Conservation (phyloP, 441 rosid genomes). For the Omphalea diandra region DNA sequence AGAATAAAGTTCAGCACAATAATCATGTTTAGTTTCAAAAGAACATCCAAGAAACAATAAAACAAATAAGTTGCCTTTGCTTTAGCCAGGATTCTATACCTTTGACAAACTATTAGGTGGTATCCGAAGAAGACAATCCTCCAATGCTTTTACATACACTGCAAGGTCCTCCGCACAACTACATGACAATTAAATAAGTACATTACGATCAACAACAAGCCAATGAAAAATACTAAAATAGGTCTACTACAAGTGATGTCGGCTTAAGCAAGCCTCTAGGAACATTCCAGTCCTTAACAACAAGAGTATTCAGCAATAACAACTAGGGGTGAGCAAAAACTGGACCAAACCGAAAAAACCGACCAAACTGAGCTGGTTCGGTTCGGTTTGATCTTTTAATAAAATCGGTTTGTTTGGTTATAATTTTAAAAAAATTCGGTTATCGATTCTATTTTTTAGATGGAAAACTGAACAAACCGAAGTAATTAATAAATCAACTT, state of each 20-base stretch:
- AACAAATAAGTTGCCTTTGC: slow-evolving; percentile 4
- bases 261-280: too few species aligned
- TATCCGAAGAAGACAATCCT: slow-evolving; percentile 65
- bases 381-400: too few species aligned
- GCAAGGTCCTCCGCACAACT: slow-evolving; percentile 75
- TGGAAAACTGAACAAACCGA: too few species aligned
- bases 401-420: too few species aligned
- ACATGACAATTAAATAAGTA: slow-evolving; percentile 27
- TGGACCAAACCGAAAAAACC: too few species aligned
- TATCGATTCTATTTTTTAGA: too few species aligned
- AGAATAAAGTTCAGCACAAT: neutral
- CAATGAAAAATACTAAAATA: neutral
- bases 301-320: too few species aligned
- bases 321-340: too few species aligned
- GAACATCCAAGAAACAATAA: neutral
- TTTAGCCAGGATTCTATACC: slow-evolving; percentile 40
- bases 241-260: slow-evolving; percentile 3
- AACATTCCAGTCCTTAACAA: too few species aligned
- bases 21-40: neutral
- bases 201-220: slow-evolving; percentile 2
- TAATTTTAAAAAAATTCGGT: too few species aligned
- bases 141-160: slow-evolving; percentile 71
- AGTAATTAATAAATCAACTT: too few species aligned
- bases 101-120: slow-evolving; percentile 85
- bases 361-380: too few species aligned